phyloP scores from a whole-genome alignment of 179 eudicot genomes.

The Silene noctiflora region DNA sequence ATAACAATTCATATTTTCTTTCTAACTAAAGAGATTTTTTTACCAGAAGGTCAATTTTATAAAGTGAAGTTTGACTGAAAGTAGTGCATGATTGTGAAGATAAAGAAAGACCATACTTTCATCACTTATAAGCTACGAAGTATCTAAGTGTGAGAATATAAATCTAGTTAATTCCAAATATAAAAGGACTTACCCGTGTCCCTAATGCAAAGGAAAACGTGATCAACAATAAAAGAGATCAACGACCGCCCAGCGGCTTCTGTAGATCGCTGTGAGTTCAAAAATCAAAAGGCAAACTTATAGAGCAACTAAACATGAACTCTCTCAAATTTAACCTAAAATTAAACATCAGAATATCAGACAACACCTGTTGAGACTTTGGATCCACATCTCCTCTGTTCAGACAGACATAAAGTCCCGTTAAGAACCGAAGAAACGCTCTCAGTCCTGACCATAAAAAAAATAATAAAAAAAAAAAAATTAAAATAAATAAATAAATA shows the following conservation, averaged over 20 bases:
- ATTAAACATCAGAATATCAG: slow-evolving; percentile 12
- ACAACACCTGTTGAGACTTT: slow-evolving; percentile 61
- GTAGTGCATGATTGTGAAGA: neutral
- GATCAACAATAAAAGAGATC: slow-evolving; percentile 80
- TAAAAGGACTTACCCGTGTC: slow-evolving; percentile 63
- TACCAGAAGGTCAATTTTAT: neutral
- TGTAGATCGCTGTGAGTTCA: slow-evolving; percentile 56
- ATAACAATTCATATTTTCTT: neutral
- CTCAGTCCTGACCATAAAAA: slow-evolving; percentile 64
- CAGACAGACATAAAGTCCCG: slow-evolving; percentile 85
- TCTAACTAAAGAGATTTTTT: neutral
- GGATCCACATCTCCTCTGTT: slow-evolving; percentile 92
- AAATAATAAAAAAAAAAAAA: no score
- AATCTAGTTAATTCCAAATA: neutral
- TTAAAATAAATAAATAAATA: no score
- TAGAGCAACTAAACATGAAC: slow-evolving; percentile 11
- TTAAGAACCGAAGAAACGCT: slow-evolving; percentile 93
- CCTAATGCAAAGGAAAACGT: slow-evolving; percentile 78
- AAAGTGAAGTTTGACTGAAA: neutral
- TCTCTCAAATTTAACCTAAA: neutral
- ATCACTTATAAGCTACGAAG: neutral
- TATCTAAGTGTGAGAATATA: neutral
- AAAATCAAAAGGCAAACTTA: slow-evolving; percentile 8
- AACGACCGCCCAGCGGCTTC: slow-evolving; percentile 93
- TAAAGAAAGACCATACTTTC: neutral